Percentiles rank a stretch among this genome's conserved stretches.
Evolutionary conservation across 2,329 filamentous ascomycete species (phyloP).

Genomic region (Fonsecaea monophora): DNA sequence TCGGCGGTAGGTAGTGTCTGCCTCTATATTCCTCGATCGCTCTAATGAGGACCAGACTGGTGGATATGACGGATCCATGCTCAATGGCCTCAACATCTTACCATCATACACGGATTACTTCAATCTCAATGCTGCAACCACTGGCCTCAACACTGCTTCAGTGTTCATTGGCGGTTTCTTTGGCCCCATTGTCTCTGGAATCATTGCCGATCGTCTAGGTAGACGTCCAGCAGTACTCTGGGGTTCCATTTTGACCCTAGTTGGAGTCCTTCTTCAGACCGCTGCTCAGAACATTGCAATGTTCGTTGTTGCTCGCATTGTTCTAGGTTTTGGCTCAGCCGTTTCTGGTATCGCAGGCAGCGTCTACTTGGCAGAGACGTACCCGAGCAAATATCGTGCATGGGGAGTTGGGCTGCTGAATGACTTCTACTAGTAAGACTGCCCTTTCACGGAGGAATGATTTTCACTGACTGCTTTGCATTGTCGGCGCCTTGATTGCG

Average conservation of each 20-base stretch:
- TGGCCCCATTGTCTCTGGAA: slow-evolving; percentile 46
- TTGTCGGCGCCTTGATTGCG: slow-evolving; percentile 52
- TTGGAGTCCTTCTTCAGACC: slow-evolving; percentile 66
- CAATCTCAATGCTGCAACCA: slow-evolving; percentile 30
- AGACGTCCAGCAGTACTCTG: slow-evolving; percentile 35
- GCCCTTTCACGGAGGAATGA: background rate
- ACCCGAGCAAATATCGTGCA: slow-evolving; percentile 5
- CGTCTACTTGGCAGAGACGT: slow-evolving; percentile 21
- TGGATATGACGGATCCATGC: slow-evolving; percentile 20
- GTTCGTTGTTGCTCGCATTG: slow-evolving; percentile 25
- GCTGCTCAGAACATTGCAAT: slow-evolving; percentile 59
- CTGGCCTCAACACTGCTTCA: slow-evolving; percentile 30
- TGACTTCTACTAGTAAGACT: slow-evolving; percentile 17
- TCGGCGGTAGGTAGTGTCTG: slow-evolving; percentile 46
- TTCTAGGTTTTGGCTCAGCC: slow-evolving; percentile 19
- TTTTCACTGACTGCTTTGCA: background rate
- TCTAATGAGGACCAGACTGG: slow-evolving; percentile 5
- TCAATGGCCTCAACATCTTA: slow-evolving; percentile 34
- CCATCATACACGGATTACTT: slow-evolving; percentile 35
- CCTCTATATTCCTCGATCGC: background rate
- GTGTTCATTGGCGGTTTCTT: slow-evolving; percentile 48
- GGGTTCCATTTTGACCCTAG: slow-evolving; percentile 57
- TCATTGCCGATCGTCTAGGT: slow-evolving; percentile 32
- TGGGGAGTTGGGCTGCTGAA: slow-evolving; percentile 18
- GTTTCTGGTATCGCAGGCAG: slow-evolving; percentile 7